Evolutionary conservation across 1,284 basidiomycete species (phyloP).

Genomic region (Apiotrichum gracile): DNA sequence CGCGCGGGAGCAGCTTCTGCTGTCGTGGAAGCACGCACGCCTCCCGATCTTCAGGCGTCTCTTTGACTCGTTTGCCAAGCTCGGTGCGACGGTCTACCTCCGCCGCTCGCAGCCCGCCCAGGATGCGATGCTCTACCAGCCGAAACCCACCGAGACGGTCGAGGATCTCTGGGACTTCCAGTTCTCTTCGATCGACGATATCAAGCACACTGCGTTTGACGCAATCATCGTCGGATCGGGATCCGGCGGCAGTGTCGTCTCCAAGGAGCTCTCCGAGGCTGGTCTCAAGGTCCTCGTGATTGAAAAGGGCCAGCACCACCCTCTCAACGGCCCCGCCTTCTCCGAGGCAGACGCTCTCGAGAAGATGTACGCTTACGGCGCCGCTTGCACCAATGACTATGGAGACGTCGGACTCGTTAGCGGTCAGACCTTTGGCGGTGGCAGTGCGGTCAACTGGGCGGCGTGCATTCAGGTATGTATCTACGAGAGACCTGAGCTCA

Average conservation of each 20-base stretch:
- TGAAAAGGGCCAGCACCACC: conserved; percentile 49
- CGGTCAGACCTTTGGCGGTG: conserved; percentile 49
- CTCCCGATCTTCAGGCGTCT: conserved; percentile 7
- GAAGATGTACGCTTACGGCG: conserved; percentile 45
- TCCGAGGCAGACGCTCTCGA: conserved; percentile 42
- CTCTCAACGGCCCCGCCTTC: conserved; percentile 37
- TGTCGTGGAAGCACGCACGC: conserved; percentile 8
- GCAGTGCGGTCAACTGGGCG: conserved; percentile 51
- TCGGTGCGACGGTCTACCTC: conserved; percentile 6
- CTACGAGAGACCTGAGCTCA: not conserved
- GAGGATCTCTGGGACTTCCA: conserved; percentile 1
- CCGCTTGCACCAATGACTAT: conserved; percentile 45
- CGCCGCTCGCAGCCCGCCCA: conserved; percentile 6
- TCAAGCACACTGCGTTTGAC: not conserved
- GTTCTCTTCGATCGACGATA: not conserved
- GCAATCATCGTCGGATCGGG: conserved; percentile 48
- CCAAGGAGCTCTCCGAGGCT: conserved; percentile 40
- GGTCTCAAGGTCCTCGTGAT: conserved; percentile 45
- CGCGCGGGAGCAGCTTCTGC: conserved; percentile 10
- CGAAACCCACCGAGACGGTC: not conserved
- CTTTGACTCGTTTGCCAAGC: conserved; percentile 13
- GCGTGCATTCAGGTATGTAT: conserved; percentile 34
- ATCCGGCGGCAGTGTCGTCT: conserved; percentile 47
- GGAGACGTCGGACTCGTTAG: conserved; percentile 46
- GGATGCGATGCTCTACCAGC: conserved; percentile 9